Evolutionary conservation across 371 early-diverging fungal species (phyloP).

Genomic region (Mucor circinelloides): DNA sequence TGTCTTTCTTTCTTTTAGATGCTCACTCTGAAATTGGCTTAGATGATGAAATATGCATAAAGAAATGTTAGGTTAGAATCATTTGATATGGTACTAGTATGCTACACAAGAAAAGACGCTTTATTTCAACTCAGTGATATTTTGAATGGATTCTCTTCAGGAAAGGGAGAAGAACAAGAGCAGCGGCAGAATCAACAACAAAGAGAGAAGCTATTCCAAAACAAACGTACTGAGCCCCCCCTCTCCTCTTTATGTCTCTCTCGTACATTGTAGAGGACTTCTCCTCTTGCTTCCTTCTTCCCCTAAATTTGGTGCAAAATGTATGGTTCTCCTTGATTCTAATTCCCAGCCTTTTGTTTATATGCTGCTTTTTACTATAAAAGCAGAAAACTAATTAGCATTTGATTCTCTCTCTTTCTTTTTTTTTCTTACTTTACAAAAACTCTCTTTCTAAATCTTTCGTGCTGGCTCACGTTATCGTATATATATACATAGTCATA

Average conservation of each 20-base stretch:
- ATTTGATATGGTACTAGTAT: neutral
- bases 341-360: slow-evolving; percentile 8
- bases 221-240: slow-evolving; percentile 1
- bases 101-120: slow-evolving; percentile 1
- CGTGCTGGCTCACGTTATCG: slow-evolving; percentile 28
- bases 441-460: neutral
- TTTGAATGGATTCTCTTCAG: neutral
- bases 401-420: slow-evolving; percentile 2
- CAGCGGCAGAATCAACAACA: neutral
- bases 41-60: slow-evolving; percentile 2
- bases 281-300: neutral
- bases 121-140: slow-evolving; percentile 4
- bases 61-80: neutral
- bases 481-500: slow-evolving; percentile 2
- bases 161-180: neutral
- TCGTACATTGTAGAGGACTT: neutral
- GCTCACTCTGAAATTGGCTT: slow-evolving; percentile 1
- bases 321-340: slow-evolving; percentile 3
- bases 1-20: neutral
- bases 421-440: neutral
- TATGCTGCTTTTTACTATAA: slow-evolving; percentile 13
- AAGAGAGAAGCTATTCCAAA: slow-evolving; percentile 9
- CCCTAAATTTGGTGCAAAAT: slow-evolving; percentile 1
- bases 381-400: slow-evolving; percentile 15
- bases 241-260: neutral